Base-by-base conservation (phyloP, 352 stramenopile genomes). In the Phytophthora tubulina region DNA sequence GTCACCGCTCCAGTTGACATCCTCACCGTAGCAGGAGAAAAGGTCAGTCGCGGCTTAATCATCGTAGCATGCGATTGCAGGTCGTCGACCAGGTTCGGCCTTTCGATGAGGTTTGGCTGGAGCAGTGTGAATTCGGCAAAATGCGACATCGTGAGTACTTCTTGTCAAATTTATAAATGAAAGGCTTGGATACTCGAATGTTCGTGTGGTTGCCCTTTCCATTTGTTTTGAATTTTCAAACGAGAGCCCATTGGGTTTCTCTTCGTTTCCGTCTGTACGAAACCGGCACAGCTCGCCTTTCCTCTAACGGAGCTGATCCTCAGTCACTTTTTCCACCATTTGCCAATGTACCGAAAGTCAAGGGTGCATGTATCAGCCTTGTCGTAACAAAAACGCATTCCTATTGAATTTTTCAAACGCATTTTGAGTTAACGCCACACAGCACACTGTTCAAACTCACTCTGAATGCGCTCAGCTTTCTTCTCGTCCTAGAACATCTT, bases 401-500 rank as follows among this genome's bases (percentile, higher is more conserved):
- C 30, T 48, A 67, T 45, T 55, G 52, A 64, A 39, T 21, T 62
- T 30, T 31, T n/a, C 30, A 21, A 32, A 15, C 6, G 30, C 33
- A 30, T 30, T 49, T 39, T 6, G 10, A 15, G 21, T 27, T 11
- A 33, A 42, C 6, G 33, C 51, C 35, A 46, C 51, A 27, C 21
- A 27, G 21, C 21, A 27, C 21, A 27, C 21, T 27, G 21, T 27
- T 27, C 21, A 27, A 27, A 58, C 39, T 41, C 35, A 39, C 35
- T 39, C 35, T 39, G 35, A 11, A 39, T 11, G 35, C 7, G 35
- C 35, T 13, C 35, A 7, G 4, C 35, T 39, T 11, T 11, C 35
- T 52, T 67, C 21, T 51, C 5, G 9, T 52, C 64, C 65, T 67
- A 91, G 35, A 88, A 77, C 52, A 80, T 63, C 52, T 91, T 91